These are phyloP conservation scores for Saturnispora kantuleensis DNA, from an alignment of 805 yeast genomes.

Conservation along the genomic window DNA sequence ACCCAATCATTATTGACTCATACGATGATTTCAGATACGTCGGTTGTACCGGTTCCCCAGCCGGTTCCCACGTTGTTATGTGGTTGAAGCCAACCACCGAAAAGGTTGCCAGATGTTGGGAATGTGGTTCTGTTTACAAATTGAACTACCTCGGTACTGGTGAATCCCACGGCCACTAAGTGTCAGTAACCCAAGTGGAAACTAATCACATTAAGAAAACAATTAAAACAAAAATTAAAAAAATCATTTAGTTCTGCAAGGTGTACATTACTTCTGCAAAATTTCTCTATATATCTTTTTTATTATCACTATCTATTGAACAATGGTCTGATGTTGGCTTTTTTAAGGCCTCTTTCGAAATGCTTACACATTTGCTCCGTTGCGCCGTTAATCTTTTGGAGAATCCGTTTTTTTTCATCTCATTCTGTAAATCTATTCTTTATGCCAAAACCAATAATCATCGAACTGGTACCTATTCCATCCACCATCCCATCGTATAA, in stretches of 20 bases:
- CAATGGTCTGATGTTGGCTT: too few species aligned
- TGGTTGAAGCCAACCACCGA: constrained; percentile 86
- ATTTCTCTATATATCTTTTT: constrained; percentile 5
- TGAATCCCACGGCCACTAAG: constrained; percentile 42
- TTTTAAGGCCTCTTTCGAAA: too few species aligned
- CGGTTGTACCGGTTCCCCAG: constrained; percentile 96
- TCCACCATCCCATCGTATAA: constrained; percentile 36
- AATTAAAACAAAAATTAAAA: too few species aligned
- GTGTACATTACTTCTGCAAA: background rate
- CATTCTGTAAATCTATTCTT: background rate
- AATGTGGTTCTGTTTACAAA: constrained; percentile 93
- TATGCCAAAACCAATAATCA: constrained; percentile 21
- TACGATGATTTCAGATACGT: constrained; percentile 90
- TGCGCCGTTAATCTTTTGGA: too few species aligned
- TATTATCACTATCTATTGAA: background rate
- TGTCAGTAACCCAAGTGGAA: background rate
- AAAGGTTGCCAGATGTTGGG: constrained; percentile 93
- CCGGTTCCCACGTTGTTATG: constrained; percentile 80
- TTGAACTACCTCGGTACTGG: constrained; percentile 79
- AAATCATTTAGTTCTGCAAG: background rate
- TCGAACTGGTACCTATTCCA: constrained; percentile 44
- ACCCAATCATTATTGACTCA: constrained; percentile 84
- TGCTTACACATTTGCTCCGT: background rate
- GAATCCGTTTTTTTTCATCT: background rate
- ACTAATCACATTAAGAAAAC: background rate